Evolutionary conservation across 2,329 filamentous ascomycete genomes (phyloP), one percentile per base, ranked within the genome.

Genomic region (Madurella mycetomatis): DNA sequence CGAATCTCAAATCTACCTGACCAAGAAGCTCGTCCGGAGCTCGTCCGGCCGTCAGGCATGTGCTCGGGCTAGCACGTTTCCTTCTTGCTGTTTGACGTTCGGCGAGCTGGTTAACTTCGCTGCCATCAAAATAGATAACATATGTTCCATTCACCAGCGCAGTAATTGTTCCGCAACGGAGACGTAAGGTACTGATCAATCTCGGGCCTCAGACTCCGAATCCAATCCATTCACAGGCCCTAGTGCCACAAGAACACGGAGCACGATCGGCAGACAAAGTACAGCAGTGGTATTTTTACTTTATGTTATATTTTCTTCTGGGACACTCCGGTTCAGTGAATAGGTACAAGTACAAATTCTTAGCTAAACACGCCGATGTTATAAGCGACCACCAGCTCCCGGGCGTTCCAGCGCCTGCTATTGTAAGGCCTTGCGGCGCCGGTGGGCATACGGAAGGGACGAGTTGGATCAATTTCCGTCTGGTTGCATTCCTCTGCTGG

Each of bases 381-480:
- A 7, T 25, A 37, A 37, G 34, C 34, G 13, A 12, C 34, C 11
- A 37, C 2, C 34, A 15, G 13, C 34, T 37, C 11, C 34, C 34
- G 13, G 4, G 11, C 4, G 13, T 37, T 37, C 13, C 34, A 37
- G 34, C 34, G 9, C 34, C 13, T 37, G 11, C 13, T 37, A 15
- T 37, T 37, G 9, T 15, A 37, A 15, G 9, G 34, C 13, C 9
- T 37, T 15, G 13, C 34, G 34, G 34, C 13, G 34, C 2, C 9
- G 11, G 2, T 37, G 34, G 41, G 25, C 31, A 44, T 16, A 42
- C 49, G 41, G 48, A 19, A 19, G 40, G 39, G 32, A 45, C 40
- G 49, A 51, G 42, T 51, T 51, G 30, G 48, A 49, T 44, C 53
- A 50, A 55, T 55, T 50, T 55, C 49, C 45, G 49, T 30, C 37